Conservation (phyloP, 2,329 filamentous ascomycete species). For the Fusarium brachygibbosum region DNA sequence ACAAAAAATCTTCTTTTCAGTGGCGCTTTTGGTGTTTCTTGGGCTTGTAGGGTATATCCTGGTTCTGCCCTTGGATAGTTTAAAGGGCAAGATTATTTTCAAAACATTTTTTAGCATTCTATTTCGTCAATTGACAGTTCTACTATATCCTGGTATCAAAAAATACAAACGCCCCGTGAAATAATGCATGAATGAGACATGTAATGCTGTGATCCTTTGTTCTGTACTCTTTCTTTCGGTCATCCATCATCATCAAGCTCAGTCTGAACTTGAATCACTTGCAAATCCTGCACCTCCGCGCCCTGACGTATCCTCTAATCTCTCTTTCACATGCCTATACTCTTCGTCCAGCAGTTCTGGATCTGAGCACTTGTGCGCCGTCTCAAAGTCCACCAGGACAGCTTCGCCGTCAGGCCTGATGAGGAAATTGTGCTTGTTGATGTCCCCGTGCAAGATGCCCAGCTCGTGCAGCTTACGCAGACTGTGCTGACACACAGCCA, state of each 20-base stretch:
- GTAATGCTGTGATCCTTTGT: slow-evolving; percentile 11
- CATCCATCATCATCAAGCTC: neutral
- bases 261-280: slow-evolving; percentile 49
- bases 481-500: slow-evolving; percentile 48
- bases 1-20: slow-evolving; percentile 5
- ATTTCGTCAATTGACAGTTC: slow-evolving; percentile 20
- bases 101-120: slow-evolving; percentile 22
- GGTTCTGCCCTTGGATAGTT: slow-evolving; percentile 5
- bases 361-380: slow-evolving; percentile 47
- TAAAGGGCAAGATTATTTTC: slow-evolving; percentile 14
- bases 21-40: slow-evolving; percentile 39
- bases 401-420: slow-evolving; percentile 47
- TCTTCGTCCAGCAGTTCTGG: slow-evolving; percentile 43
- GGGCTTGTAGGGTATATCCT: slow-evolving; percentile 27
- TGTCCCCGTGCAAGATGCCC: slow-evolving; percentile 53
- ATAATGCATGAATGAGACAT: slow-evolving; percentile 14
- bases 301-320: slow-evolving; percentile 45
- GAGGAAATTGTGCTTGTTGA: slow-evolving; percentile 55
- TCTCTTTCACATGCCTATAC: slow-evolving; percentile 41
- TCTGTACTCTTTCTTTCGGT: neutral
- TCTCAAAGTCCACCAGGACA: slow-evolving; percentile 53
- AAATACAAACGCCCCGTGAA: slow-evolving; percentile 13
- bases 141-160: slow-evolving; percentile 34
- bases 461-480: slow-evolving; percentile 49
- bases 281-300: slow-evolving; percentile 46